Percentiles rank a stretch among this genome's conserved stretches.
Evolutionary conservation across 495 filamentous ascomycete species (phyloP).

Genomic region (Trichoderma erinaceum): DNA sequence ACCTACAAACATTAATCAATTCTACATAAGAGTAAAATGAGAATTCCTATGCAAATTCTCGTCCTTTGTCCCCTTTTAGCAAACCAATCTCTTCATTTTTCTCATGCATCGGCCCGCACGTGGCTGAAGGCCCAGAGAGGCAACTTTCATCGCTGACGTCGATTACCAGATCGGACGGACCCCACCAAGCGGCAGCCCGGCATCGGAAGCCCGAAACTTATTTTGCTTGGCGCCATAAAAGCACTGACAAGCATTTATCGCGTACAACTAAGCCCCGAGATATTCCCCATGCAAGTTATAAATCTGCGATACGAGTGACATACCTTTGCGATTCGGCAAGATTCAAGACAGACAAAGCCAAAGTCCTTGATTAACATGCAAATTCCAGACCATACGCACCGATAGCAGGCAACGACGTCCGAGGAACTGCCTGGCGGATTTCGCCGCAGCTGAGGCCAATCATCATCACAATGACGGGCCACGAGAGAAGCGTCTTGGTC

Average conservation of each 20-base stretch:
- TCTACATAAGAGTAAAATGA: too few species aligned
- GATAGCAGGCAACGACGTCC: too few species aligned
- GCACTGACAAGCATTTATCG: neutral
- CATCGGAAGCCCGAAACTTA: neutral
- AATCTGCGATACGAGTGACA: too few species aligned
- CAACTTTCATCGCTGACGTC: neutral
- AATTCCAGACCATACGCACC: too few species aligned
- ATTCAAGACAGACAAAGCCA: too few species aligned
- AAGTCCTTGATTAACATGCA: too few species aligned
- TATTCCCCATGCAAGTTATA: neutral
- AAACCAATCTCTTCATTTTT: neutral
- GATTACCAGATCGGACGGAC: neutral
- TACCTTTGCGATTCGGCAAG: too few species aligned
- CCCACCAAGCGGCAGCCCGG: neutral
- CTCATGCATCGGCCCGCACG: neutral
- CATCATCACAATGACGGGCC: slow-evolving; percentile 17
- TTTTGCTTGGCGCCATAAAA: neutral
- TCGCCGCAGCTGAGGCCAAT: neutral
- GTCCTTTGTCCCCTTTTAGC: neutral
- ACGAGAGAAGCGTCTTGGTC: slow-evolving; percentile 60
- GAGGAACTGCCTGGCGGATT: too few species aligned
- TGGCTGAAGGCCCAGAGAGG: neutral
- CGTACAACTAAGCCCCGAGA: neutral
- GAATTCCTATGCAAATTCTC: too few species aligned
- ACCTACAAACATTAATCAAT: too few species aligned